Conservation (phyloP, 129 eudicot species). For the Centella asiatica region DNA sequence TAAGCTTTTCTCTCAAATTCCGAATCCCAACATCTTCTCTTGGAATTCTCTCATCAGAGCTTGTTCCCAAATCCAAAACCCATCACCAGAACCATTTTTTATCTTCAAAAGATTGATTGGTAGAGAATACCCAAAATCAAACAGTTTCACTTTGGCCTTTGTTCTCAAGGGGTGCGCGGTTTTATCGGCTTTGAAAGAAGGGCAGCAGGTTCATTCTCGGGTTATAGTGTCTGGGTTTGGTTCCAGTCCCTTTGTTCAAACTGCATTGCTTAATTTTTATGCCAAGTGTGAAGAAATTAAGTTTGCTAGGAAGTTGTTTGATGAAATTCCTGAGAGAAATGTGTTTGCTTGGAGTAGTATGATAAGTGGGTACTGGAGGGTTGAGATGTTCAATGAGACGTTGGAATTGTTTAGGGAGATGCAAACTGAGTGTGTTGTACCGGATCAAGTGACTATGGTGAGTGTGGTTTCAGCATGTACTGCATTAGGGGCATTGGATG, state of each 20-base stretch:
- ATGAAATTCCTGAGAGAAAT: constrained; percentile 45
- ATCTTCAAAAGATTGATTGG: constrained; percentile 35
- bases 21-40: constrained; percentile 33
- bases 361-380: constrained; percentile 49
- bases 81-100: constrained; percentile 27
- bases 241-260: constrained; percentile 27
- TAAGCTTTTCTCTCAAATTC: constrained; percentile 31
- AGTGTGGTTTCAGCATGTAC: constrained; percentile 60
- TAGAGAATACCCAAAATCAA: constrained; percentile 25
- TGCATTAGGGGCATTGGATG: constrained; percentile 42
- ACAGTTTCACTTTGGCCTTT: constrained; percentile 40
- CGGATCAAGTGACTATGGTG: constrained; percentile 61
- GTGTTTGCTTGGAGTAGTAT: constrained; percentile 50
- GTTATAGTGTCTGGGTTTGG: constrained; percentile 36
- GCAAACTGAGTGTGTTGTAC: constrained; percentile 39
- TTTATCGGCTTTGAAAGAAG: constrained; percentile 30
- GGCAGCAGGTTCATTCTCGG: constrained; percentile 46
- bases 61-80: constrained; percentile 12
- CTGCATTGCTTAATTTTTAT: constrained; percentile 36
- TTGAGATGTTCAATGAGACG: constrained; percentile 36
- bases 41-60: constrained; percentile 44
- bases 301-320: constrained; percentile 39
- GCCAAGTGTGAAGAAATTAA: constrained; percentile 43
- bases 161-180: constrained; percentile 40
- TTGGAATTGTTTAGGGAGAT: constrained; percentile 47